A percentile compares a stretch with the other conserved stretches of the same genome.
These are phyloP conservation scores for Aristolochia contorta DNA, from an alignment of 164 flowering plant species.

Conservation along the genomic window DNA sequence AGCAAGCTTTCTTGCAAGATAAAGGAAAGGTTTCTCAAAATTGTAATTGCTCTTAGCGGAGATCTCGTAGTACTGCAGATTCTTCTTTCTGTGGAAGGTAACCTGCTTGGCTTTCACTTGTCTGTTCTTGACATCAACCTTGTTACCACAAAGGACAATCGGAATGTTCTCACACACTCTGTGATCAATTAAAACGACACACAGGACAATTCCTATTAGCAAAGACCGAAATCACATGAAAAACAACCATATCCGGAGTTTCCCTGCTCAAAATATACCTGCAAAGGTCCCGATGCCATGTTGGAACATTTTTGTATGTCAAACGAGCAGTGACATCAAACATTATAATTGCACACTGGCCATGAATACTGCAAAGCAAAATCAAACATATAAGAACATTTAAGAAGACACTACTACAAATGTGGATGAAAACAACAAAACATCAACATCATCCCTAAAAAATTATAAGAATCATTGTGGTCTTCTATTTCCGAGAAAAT, in stretches of 20 bases:
- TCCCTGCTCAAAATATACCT: conserved; percentile 9
- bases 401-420: no score
- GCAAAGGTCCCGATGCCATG: conserved; percentile 34
- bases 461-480: no score
- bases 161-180: conserved; percentile 81
- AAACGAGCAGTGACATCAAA: conserved; percentile 30
- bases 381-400: neutral
- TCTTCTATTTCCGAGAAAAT: no score
- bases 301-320: conserved; percentile 30
- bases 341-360: conserved; percentile 31
- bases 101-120: conserved; percentile 84
- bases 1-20: conserved; percentile 72
- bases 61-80: conserved; percentile 69
- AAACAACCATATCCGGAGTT: neutral
- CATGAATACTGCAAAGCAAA: conserved; percentile 21
- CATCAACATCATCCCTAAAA: no score
- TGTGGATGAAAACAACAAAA: no score
- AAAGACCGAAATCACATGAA: neutral
- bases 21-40: conserved; percentile 74
- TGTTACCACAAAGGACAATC: conserved; percentile 74
- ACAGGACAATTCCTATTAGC: neutral
- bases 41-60: conserved; percentile 83
- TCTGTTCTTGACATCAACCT: conserved; percentile 80
- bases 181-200: neutral
- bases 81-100: conserved; percentile 77